Evolutionary conservation across 192 early-diverging fungal genomes (phyloP).

Genomic region (Gonapodya sp.): DNA sequence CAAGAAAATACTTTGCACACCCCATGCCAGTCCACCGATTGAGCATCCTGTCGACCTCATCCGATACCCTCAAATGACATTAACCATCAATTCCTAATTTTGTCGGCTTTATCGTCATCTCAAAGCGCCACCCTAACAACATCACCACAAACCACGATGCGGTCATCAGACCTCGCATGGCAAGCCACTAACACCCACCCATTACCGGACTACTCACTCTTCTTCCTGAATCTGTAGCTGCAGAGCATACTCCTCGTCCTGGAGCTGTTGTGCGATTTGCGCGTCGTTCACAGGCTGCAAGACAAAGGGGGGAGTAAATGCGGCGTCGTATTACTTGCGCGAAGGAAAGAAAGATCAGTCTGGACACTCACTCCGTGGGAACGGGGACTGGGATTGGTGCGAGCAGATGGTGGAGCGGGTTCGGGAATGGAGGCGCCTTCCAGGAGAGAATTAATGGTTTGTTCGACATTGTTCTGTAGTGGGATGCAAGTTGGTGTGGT

Average conservation of each 20-base stretch:
- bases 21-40: no score
- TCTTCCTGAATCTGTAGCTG: slow-evolving; percentile 1
- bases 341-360: no score
- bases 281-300: not conserved
- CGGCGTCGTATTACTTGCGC: not conserved
- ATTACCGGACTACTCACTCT: not conserved
- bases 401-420: not conserved
- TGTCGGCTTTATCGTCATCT: no score
- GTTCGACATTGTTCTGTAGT: not conserved
- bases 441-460: not conserved
- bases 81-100: no score
- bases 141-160: no score
- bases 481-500: not conserved
- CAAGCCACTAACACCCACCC: no score
- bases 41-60: no score
- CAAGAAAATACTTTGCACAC: no score
- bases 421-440: not conserved
- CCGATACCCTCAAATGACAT: no score
- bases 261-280: not conserved
- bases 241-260: not conserved
- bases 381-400: not conserved
- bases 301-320: not conserved
- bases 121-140: no score
- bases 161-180: no score
- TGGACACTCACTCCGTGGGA: no score